Base-by-base conservation (phyloP, 1,284 basidiomycete species). In the Neonothopanus nambi region DNA sequence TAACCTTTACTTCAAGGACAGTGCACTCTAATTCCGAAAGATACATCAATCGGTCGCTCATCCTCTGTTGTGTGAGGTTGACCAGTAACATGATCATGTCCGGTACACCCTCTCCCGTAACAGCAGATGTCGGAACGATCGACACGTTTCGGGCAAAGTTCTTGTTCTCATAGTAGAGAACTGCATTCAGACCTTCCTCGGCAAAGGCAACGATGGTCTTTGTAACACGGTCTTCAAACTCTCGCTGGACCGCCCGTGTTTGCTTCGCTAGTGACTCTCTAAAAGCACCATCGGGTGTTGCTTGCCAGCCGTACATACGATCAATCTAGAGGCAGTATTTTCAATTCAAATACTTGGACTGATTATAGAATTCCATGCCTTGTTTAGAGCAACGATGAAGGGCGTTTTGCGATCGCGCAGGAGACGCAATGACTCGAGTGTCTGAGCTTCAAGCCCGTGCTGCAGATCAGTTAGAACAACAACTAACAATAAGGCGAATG, bases 81-180 rank as follows among this genome's bases (percentile, higher is more conserved):
- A 98, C 85, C 67, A 99, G 87, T 33, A 99, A 82, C 87, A 95
- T 93, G 70, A 99, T 95, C 93, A 99, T 95, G 75, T 99, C 97
- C n/a, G 97, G 97, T 21, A 99, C 84, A 75, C 97, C 97, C 75
- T 99, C 97, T 58, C 97, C 97, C 1, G 96, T 98, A 70, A 96
- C 86, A 26, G 97, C 97, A 52, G 96, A 98, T 5, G 97, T 99
- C 30, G 97, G 97, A 15, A 99, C 96, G 41, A 99, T 79, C 9
- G 95, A 98, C 59, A 99, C 95, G 65, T 95, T 95, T 57, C 90
- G 84, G 48, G 89, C 93, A 61, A 98, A 91, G 73, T 85, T 95
- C 77, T 94, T 97, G 86, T 99, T 99, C 54, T 98, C 91, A 75
- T 98, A 98, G 79, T 98, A 99, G 55, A 95, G 84, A 51, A 90